Conservation (phyloP, 768 basidiomycete genomes). For the Mycena rebaudengoi region DNA sequence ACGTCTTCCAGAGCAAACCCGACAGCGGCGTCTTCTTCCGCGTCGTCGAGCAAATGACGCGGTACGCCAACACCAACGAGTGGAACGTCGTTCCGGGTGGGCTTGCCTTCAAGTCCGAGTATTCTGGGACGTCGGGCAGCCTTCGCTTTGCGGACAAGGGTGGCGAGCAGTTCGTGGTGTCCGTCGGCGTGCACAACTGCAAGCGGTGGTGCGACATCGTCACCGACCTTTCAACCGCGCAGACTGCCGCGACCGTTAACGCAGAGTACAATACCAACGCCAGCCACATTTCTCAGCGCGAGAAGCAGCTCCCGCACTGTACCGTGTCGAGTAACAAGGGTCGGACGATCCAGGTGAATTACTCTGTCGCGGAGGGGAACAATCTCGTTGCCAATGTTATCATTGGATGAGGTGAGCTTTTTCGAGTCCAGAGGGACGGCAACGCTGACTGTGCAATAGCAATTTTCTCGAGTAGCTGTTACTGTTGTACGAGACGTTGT, state of each 20-base stretch:
- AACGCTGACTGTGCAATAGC: conserved; percentile 1
- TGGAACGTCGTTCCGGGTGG: conserved; percentile 34
- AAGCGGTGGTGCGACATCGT: conserved; percentile 49
- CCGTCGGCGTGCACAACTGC: conserved; percentile 49
- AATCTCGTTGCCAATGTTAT: conserved; percentile 7
- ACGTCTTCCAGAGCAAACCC: conserved; percentile 8
- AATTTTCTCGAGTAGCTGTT: conserved; percentile 2
- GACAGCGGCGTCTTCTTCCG: conserved; percentile 32
- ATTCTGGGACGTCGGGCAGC: conserved; percentile 50
- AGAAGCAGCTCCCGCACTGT: conserved; percentile 5
- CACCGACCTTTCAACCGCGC: conserved; percentile 33
- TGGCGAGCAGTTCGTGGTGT: conserved; percentile 42
- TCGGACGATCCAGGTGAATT: conserved; percentile 11
- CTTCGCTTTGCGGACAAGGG: conserved; percentile 40
- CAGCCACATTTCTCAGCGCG: conserved; percentile 2
- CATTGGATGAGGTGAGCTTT: conserved; percentile 6
- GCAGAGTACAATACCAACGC: conserved; percentile 9
- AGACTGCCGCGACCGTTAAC: conserved; percentile 29
- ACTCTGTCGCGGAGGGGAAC: conserved; percentile 6
- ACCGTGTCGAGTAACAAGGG: conserved; percentile 6
- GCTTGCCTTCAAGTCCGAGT: conserved; percentile 41
- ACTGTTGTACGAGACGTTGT: conserved; percentile 5
- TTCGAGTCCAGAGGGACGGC: not conserved
- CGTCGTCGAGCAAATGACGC: conserved; percentile 41
- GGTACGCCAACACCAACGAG: conserved; percentile 43